phyloP scores from a whole-genome alignment of 805 yeast species.

The Lachancea quebecensis region DNA sequence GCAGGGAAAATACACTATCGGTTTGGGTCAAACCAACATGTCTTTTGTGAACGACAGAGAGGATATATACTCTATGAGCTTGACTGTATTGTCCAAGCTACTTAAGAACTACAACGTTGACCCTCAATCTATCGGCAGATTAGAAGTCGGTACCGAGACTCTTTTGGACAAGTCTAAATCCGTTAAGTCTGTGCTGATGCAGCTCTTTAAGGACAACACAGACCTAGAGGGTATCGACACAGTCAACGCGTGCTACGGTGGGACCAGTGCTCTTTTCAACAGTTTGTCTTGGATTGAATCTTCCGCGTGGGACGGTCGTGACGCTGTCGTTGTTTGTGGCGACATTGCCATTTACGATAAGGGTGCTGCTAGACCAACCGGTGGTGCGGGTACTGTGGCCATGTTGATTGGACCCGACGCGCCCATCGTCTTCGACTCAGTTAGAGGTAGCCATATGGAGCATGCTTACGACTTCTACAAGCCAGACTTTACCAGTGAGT shows the following conservation, averaged over 20 bases:
- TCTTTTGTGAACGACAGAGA: constrained; percentile 95
- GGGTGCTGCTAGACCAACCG: constrained; percentile 99
- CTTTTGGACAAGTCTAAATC: constrained; percentile 94
- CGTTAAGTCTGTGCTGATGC: constrained; percentile 92
- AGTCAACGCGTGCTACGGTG: constrained; percentile 97
- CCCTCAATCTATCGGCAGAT: constrained; percentile 75
- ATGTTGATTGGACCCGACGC: constrained; percentile 95
- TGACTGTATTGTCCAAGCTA: constrained; percentile 78
- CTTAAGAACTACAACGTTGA: constrained; percentile 79
- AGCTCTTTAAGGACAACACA: constrained; percentile 77
- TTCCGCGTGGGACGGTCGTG: constrained; percentile 95
- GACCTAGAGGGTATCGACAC: constrained; percentile 97
- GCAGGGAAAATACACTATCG: constrained; percentile 95
- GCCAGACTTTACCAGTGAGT: constrained; percentile 94
- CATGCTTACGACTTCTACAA: constrained; percentile 97
- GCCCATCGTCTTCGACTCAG: constrained; percentile 84
- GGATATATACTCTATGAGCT: constrained; percentile 89
- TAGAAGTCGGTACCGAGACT: constrained; percentile 98
- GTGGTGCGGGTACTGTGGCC: constrained; percentile 98
- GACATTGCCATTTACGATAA: constrained; percentile 96
- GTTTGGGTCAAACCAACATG: constrained; percentile 98
- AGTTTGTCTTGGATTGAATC: constrained; percentile 95
- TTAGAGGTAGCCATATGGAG: constrained; percentile 90
- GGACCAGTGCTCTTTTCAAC: constrained; percentile 91
- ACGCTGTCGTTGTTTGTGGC: constrained; percentile 94